Conservation (phyloP, 2,329 filamentous ascomycete genomes). For the Ascochyta koolunga region DNA sequence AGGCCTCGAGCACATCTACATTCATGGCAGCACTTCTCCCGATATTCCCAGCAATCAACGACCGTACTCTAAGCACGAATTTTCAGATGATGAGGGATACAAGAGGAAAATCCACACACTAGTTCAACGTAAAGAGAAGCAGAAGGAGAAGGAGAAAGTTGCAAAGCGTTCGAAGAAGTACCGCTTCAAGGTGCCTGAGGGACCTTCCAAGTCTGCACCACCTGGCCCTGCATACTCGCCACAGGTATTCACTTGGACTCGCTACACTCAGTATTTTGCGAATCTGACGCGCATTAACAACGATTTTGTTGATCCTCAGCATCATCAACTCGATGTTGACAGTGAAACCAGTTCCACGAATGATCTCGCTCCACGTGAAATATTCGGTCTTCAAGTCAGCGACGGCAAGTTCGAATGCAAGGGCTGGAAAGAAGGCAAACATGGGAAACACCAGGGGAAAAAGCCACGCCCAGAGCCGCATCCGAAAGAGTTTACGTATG, state of each 20-base stretch:
- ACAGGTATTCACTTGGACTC: slow-evolving; percentile 77
- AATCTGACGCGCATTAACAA: slow-evolving; percentile 93
- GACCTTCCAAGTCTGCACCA: slow-evolving; percentile 72
- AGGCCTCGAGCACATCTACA: slow-evolving; percentile 65
- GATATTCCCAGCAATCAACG: slow-evolving; percentile 11
- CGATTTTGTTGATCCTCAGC: slow-evolving; percentile 54
- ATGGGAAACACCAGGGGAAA: slow-evolving; percentile 62
- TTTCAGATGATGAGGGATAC: slow-evolving; percentile 39
- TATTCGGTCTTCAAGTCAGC: slow-evolving; percentile 38
- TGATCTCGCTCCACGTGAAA: slow-evolving; percentile 17
- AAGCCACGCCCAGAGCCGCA: slow-evolving; percentile 58
- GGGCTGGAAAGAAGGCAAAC: slow-evolving; percentile 69
- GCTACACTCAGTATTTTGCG: slow-evolving; percentile 90
- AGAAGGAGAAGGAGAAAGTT: slow-evolving; percentile 46
- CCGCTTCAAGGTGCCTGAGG: slow-evolving; percentile 64
- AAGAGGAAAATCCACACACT: slow-evolving; percentile 52
- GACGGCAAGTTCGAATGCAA: slow-evolving; percentile 34
- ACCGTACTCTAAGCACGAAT: slow-evolving; percentile 11
- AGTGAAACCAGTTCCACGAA: slow-evolving; percentile 10
- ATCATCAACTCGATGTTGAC: not conserved
- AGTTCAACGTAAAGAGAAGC: slow-evolving; percentile 57
- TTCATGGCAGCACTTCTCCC: slow-evolving; percentile 12
- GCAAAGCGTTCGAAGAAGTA: slow-evolving; percentile 44
- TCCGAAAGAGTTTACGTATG: slow-evolving; percentile 71
- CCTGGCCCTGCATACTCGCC: slow-evolving; percentile 91